Conservation (phyloP, 768 basidiomycete genomes). For the Termitomyces sp. region DNA sequence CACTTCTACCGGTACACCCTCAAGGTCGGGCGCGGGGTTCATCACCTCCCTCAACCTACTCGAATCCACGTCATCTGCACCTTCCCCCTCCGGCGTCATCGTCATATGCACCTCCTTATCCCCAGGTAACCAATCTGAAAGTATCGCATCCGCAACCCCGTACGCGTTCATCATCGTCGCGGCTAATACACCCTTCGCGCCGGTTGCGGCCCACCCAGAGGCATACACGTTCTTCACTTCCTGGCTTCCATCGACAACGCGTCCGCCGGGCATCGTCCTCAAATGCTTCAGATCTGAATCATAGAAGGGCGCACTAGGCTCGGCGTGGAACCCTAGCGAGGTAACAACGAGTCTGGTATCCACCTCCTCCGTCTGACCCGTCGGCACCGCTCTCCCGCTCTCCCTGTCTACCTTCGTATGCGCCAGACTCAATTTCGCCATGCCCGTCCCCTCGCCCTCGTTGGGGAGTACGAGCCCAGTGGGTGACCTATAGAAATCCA, state of each 20-base stretch:
- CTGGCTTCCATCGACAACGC: slow-evolving; percentile 29
- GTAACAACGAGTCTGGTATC: slow-evolving; percentile 79
- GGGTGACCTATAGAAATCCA: slow-evolving; percentile 80
- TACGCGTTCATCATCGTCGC: slow-evolving; percentile 93
- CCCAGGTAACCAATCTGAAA: slow-evolving; percentile 45
- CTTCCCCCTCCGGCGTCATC: neutral
- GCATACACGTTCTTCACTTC: slow-evolving; percentile 70
- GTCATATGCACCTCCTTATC: neutral
- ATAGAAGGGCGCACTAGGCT: slow-evolving; percentile 54
- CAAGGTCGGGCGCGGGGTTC: slow-evolving; percentile 33
- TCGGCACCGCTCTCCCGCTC: slow-evolving; percentile 45
- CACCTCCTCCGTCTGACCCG: slow-evolving; percentile 45
- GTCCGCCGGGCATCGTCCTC: slow-evolving; percentile 44
- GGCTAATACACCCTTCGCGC: slow-evolving; percentile 88
- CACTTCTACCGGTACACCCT: slow-evolving; percentile 45
- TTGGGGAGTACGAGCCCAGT: slow-evolving; percentile 31
- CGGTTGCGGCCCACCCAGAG: slow-evolving; percentile 90
- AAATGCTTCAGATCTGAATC: slow-evolving; percentile 54
- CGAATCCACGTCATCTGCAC: slow-evolving; percentile 4
- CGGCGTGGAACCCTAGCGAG: slow-evolving; percentile 80
- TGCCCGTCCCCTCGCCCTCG: slow-evolving; percentile 10
- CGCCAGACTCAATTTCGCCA: slow-evolving; percentile 44
- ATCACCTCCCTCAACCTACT: slow-evolving; percentile 21
- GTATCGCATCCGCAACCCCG: slow-evolving; percentile 64
- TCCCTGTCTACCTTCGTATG: slow-evolving; percentile 55